Conservation (phyloP, 768 basidiomycete genomes). For the Guyanaporus albipodus region DNA sequence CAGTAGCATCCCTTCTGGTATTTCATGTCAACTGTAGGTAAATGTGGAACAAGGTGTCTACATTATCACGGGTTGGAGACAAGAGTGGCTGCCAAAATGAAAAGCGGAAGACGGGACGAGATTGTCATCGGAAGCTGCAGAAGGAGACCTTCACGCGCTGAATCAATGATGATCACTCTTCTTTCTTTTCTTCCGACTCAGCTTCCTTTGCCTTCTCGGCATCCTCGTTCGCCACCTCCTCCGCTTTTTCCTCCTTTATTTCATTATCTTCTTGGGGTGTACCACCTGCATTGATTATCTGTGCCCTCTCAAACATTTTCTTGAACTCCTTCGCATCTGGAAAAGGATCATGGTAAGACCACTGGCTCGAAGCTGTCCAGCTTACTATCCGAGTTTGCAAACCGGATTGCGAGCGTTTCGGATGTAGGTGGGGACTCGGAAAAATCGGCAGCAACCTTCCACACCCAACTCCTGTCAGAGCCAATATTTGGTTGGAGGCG, state of each 20-base stretch:
- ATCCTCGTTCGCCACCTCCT: slow-evolving; percentile 27
- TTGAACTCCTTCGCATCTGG: slow-evolving; percentile 82
- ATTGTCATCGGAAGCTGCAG: slow-evolving; percentile 8
- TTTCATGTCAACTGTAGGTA: slow-evolving; percentile 27
- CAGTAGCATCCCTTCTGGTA: slow-evolving; percentile 20
- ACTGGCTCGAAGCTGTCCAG: slow-evolving; percentile 5
- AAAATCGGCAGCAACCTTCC: slow-evolving; percentile 95
- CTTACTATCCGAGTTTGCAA: slow-evolving; percentile 94
- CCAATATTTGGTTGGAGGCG: slow-evolving; percentile 95
- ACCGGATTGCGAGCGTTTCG: slow-evolving; percentile 97
- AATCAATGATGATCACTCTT: slow-evolving; percentile 22
- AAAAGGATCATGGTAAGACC: slow-evolving; percentile 34
- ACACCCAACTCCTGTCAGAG: slow-evolving; percentile 99
- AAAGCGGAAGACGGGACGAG: neutral
- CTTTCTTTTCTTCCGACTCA: slow-evolving; percentile 30
- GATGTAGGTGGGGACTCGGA: slow-evolving; percentile 85
- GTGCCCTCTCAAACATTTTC: slow-evolving; percentile 80
- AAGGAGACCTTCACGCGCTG: slow-evolving; percentile 2
- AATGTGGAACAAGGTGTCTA: slow-evolving; percentile 27
- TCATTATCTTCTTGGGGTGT: slow-evolving; percentile 24
- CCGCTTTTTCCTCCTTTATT: slow-evolving; percentile 20
- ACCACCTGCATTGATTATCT: slow-evolving; percentile 53
- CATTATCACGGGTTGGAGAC: slow-evolving; percentile 21
- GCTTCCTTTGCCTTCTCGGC: slow-evolving; percentile 35
- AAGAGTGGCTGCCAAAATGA: slow-evolving; percentile 11